Percentiles rank a stretch among this genome's conserved stretches.
Conservation (phyloP, 441 rosid species). For the Pelargonium citronellum region DNA sequence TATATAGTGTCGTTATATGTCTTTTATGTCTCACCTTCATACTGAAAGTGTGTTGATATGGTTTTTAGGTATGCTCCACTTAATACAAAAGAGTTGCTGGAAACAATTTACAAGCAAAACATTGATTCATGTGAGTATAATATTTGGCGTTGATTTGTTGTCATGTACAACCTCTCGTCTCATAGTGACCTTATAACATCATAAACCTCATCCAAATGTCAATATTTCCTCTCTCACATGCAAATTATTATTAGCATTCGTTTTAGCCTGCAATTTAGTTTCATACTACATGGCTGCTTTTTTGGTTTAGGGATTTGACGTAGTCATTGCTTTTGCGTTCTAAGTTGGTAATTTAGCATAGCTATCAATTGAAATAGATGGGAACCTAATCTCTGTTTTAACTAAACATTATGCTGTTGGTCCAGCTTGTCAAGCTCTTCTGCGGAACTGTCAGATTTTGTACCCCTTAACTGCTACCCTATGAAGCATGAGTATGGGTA, state of each 20-base stretch:
- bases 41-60: constrained; percentile 10
- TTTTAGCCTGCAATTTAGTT: neutral
- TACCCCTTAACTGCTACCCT: too few species aligned
- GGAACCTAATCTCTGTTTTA: too few species aligned
- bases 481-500: too few species aligned
- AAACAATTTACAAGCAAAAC: constrained; percentile 57
- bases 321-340: neutral
- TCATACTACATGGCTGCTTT: neutral
- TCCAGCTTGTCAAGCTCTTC: too few species aligned
- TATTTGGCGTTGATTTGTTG: constrained; percentile 2
- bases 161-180: neutral
- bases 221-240: neutral
- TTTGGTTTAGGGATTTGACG: neutral
- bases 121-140: constrained; percentile 69
- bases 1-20: neutral
- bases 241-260: neutral
- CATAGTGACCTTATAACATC: neutral
- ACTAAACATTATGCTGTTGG: too few species aligned
- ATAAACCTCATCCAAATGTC: neutral
- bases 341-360: too few species aligned
- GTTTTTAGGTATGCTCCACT: constrained; percentile 68
- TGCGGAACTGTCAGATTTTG: too few species aligned
- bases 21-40: neutral
- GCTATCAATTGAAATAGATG: too few species aligned
- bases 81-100: constrained; percentile 71